Base-by-base conservation (phyloP, 2,329 filamentous ascomycete species). In the Ascochyta rabiei region DNA sequence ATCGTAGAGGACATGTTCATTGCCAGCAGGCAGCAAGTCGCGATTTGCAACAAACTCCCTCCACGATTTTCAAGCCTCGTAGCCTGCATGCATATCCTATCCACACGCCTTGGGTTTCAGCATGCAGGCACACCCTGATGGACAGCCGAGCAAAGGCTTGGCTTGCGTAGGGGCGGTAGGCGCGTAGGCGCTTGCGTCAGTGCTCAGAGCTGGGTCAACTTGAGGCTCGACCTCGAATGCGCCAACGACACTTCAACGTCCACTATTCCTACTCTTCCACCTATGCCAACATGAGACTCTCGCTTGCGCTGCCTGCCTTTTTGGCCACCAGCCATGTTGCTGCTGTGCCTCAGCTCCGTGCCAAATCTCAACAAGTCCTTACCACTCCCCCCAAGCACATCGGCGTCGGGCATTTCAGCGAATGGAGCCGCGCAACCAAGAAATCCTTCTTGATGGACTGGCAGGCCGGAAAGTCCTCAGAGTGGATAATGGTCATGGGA, bases 401-500 rank as follows among this genome's bases (percentile, higher is more conserved):
- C 13, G 79, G 79, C 15, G 77, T 79, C 12, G 79, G 79, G 28
- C 78, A 81, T 67, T 80, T 81, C 66, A 79, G 76, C 64, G 77
- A 81, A 61, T 81, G 79, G 79, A 77, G 75, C 23, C 77, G 79
- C 31, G 74, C 72, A 10, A 79, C 72, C 16, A 81, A 81, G 68
- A 78, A 76, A 38, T 66, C 74, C 13, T 81, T 81, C 42, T 62
- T 80, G 42, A 69, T 79, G 55, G 79, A 80, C 63, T 81, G 79
- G 78, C 79, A 81, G 56, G 73, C 68, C 4, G 75, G 75, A 12
- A 70, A 64, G 50, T 69, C 71, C 4, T 71, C 72, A 21, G 75
- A 80, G 63, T 81, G 79, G 79, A 76, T 68, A 13, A 68, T 81
- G 31, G 79, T 81, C 5, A 70, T 76, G 63, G 79, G 79, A 53